A percentile compares a stretch with the other conserved stretches of the same genome.
phyloP scores from a whole-genome alignment of 2,329 filamentous ascomycete genomes.

The Metarhizium robertsii region DNA sequence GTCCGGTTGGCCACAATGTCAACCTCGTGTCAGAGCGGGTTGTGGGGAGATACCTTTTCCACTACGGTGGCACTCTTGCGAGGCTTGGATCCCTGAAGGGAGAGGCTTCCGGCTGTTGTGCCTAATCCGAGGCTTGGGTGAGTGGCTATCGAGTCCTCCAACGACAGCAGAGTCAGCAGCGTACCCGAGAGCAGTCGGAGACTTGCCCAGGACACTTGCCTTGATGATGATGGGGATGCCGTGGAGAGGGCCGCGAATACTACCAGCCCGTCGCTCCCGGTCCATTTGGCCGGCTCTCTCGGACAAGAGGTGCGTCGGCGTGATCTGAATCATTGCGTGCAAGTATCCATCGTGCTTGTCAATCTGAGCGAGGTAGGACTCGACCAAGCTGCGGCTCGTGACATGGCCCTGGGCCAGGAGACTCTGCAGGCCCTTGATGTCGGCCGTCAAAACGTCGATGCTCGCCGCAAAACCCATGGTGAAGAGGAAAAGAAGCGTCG shows the following conservation, averaged over 20 bases:
- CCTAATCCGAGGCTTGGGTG: constrained; percentile 3
- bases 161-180: neutral
- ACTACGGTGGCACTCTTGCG: constrained; percentile 7
- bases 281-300: constrained; percentile 7
- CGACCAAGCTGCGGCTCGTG: constrained; percentile 9
- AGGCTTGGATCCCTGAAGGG: constrained; percentile 8
- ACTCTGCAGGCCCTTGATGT: no score
- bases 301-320: neutral
- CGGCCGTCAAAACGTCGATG: no score
- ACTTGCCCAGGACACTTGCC: constrained; percentile 1
- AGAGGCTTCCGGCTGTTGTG: constrained; percentile 9
- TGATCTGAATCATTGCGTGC: constrained; percentile 7
- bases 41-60: constrained; percentile 1
- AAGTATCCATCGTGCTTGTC: constrained; percentile 5
- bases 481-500: no score
- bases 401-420: neutral
- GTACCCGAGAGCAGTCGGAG: neutral
- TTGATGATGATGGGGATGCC: constrained; percentile 12
- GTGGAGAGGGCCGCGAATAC: constrained; percentile 9
- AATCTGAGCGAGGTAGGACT: constrained; percentile 9
- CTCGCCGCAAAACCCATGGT: no score
- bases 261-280: constrained; percentile 6
- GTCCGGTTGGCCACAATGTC: no score
- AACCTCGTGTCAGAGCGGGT: neutral
- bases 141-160: neutral